Percentiles rank a stretch among this genome's conserved stretches.
Conservation (phyloP, 352 stramenopile species). For the Phytophthora meadii region DNA sequence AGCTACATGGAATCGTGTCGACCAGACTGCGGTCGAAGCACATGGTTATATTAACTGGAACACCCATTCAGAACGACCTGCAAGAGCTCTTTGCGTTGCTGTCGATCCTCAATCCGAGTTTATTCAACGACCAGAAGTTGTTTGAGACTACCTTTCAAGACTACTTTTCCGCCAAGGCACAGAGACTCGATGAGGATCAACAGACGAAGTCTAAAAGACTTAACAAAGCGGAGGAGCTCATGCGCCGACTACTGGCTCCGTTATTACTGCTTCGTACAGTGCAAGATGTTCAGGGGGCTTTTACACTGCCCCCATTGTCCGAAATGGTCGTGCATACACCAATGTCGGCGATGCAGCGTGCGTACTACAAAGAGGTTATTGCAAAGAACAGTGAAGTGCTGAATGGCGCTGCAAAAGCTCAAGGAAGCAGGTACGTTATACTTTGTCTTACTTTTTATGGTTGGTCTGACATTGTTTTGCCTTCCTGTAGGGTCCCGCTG, state of each 20-base stretch:
- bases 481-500: conserved; percentile 68
- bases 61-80: conserved; percentile 89
- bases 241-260: conserved; percentile 64
- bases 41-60: conserved; percentile 84
- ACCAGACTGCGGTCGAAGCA: conserved; percentile 42
- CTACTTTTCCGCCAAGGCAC: conserved; percentile 75
- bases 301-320: conserved; percentile 73
- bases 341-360: conserved; percentile 80
- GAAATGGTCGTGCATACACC: conserved; percentile 83
- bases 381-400: conserved; percentile 64
- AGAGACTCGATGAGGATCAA: conserved; percentile 43
- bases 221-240: conserved; percentile 49
- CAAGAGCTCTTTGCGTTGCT: conserved; percentile 85
- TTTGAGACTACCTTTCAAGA: conserved; percentile 63
- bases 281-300: conserved; percentile 71
- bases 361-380: conserved; percentile 86
- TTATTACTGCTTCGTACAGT: conserved; percentile 73
- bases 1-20: conserved; percentile 58
- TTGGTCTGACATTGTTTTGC: conserved; percentile 11
- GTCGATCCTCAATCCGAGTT: conserved; percentile 84
- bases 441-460: conserved; percentile 6
- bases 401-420: conserved; percentile 48
- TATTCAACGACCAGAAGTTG: conserved; percentile 70
- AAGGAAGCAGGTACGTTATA: conserved; percentile 20
- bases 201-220: conserved; percentile 28